These are phyloP conservation scores for Prosopis cineraria DNA, from an alignment of 306 rosid species.

Conservation along the genomic window DNA sequence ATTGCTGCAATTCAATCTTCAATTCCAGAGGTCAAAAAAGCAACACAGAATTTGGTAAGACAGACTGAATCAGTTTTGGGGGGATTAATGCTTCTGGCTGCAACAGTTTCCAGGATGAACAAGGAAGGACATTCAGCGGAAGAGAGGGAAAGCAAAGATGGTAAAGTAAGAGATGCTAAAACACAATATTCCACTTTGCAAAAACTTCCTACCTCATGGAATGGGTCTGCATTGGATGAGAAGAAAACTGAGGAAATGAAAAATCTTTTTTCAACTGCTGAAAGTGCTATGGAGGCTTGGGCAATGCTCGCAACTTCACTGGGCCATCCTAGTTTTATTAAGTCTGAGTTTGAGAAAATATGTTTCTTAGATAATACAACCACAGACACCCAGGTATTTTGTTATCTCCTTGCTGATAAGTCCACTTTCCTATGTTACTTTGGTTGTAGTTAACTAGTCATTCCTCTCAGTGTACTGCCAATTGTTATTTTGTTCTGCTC, in stretches of 20 bases:
- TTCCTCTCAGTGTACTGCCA: conserved; percentile 19
- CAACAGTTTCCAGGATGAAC: conserved; percentile 72
- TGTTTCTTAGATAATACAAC: conserved; percentile 82
- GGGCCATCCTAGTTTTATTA: conserved; percentile 92
- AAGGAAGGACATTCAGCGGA: conserved; percentile 50
- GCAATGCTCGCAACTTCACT: conserved; percentile 93
- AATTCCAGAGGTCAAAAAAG: conserved; percentile 78
- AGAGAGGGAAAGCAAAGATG: conserved; percentile 48
- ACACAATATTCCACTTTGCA: conserved; percentile 35
- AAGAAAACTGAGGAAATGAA: conserved; percentile 80
- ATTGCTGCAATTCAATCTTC: conserved; percentile 61
- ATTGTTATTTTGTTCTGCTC: conserved; percentile 19
- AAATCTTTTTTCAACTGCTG: conserved; percentile 84
- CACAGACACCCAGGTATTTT: conserved; percentile 88
- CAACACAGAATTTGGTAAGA: conserved; percentile 65
- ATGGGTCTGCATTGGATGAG: conserved; percentile 56
- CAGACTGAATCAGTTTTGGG: conserved; percentile 96
- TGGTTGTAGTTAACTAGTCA: background rate
- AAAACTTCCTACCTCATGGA: conserved; percentile 45
- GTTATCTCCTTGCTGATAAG: conserved; percentile 32
- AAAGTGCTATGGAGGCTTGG: conserved; percentile 99
- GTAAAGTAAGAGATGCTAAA: conserved; percentile 40
- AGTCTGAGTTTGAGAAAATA: conserved; percentile 91
- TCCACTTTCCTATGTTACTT: conserved; percentile 24
- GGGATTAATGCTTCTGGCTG: conserved; percentile 82